Conservation (phyloP, 441 rosid genomes). For the Aleurites moluccanus region DNA sequence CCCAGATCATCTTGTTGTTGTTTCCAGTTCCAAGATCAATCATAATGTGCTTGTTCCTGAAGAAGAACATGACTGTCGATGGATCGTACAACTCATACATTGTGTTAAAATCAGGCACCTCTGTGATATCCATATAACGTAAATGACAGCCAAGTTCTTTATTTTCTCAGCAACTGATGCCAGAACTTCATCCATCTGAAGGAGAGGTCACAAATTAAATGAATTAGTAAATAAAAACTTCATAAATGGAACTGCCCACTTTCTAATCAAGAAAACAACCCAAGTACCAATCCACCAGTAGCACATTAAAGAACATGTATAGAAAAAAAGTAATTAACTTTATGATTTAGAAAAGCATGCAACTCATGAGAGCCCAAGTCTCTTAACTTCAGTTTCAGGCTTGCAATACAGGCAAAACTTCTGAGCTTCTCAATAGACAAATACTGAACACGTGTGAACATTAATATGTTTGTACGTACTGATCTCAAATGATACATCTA, state of each 20-base stretch:
- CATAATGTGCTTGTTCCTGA: constrained; percentile 91
- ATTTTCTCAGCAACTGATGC: constrained; percentile 88
- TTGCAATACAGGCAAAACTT: background rate
- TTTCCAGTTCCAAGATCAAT: constrained; percentile 94
- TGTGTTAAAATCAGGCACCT: constrained; percentile 86
- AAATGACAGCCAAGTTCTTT: constrained; percentile 88
- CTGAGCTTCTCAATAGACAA: background rate
- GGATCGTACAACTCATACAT: constrained; percentile 92
- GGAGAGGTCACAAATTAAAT: background rate
- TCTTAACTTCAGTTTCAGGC: background rate
- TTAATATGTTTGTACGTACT: no score
- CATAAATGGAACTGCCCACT: background rate
- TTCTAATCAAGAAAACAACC: constrained; percentile 4
- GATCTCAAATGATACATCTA: no score
- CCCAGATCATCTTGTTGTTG: constrained; percentile 97
- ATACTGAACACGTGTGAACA: no score
- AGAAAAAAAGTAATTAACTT: no score
- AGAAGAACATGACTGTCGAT: constrained; percentile 84
- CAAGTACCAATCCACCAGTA: background rate
- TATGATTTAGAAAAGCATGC: background rate
- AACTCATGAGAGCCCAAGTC: no score
- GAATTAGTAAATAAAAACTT: background rate
- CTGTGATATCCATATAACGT: constrained; percentile 79
- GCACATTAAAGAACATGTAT: no score
- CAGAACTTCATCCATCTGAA: constrained; percentile 93